Base-by-base conservation (phyloP, 192 early-diverging fungal genomes). In the Borealophlyctis nickersoniae region DNA sequence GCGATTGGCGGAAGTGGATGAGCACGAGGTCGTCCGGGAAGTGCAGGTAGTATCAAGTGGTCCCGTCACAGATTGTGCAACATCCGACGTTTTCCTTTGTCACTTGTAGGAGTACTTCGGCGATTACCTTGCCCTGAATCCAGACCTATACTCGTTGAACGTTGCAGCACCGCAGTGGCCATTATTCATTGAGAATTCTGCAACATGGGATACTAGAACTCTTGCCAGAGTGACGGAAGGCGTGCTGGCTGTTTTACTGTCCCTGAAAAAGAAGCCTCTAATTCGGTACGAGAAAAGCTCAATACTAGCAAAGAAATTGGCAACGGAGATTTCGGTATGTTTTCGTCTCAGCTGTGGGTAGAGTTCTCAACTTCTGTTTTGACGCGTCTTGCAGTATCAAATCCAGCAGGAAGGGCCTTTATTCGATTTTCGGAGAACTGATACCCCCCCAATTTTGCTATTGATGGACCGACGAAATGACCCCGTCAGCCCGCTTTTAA, bases 391-490 rank as follows among this genome's bases (percentile, higher is more conserved):
- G 39, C 68, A 90, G 89, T 89, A 87, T 61, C 82, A 87, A 73
- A 92, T 92, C 53, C 86, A 88, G 58, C 85, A 87, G 71, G 84
- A 84, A 48, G 77, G 78, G 0, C 77, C 77, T 35, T 73, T 95
- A 4, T 95, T 91, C 69, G 89, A 92, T 69, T 92, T 91, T 56
- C 74, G 89, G 4, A 76, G 77, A 56, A 78, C 91, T 34, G 92
- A 87, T 68, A 88, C 91, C 22, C 86, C 94, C 1, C 95, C 93
- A 3, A 85, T 95, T 52, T 77, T 99, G 2, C 69, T 98, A 27
- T 83, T 99, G 49, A 66, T 99, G 51, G 96, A 99, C 73, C 89
- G 96, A 31, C 83, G 92, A 30, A 94, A 94, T 69, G 96, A 99
- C 63, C 94, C 96, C 1, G 88, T 98, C 2, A 98, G 94, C 0